These are phyloP conservation scores for Bipolaris victoriae DNA, from an alignment of 2,329 filamentous ascomycete species.

Conservation along the genomic window DNA sequence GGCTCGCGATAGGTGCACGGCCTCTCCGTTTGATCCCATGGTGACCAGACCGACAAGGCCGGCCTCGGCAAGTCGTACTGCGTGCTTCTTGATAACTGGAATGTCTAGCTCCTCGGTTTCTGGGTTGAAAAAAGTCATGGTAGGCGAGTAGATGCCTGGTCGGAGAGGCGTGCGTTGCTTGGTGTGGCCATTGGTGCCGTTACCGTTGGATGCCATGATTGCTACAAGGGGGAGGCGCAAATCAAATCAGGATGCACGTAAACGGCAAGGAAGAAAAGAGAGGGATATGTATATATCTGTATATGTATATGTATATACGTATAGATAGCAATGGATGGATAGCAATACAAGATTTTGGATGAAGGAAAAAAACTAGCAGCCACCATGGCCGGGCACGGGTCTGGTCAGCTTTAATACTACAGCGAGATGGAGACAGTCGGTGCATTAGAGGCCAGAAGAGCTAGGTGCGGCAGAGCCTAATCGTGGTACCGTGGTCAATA, in stretches of 20 bases:
- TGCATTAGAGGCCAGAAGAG: conserved; percentile 38
- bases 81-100: conserved; percentile 78
- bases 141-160: conserved; percentile 85
- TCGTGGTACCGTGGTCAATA: conserved; percentile 24
- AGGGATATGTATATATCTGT: neutral
- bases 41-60: conserved; percentile 83
- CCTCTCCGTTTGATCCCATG: conserved; percentile 91
- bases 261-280: neutral
- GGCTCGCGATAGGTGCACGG: conserved; percentile 78
- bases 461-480: conserved; percentile 40
- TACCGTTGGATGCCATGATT: conserved; percentile 40
- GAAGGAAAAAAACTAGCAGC: conserved; percentile 25
- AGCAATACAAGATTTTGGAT: conserved; percentile 14
- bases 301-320: neutral
- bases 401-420: conserved; percentile 50
- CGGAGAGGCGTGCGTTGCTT: conserved; percentile 65
- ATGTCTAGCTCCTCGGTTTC: conserved; percentile 86
- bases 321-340: neutral
- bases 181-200: conserved; percentile 46
- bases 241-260: conserved; percentile 3
- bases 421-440: conserved; percentile 42
- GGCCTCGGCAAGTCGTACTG: conserved; percentile 75
- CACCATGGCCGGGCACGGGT: conserved; percentile 21
- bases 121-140: conserved; percentile 88
- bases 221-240: conserved; percentile 7